Percentiles rank a stretch among this genome's conserved stretches.
phyloP scores from a whole-genome alignment of 495 filamentous ascomycete species.

The Trichoderma reesei region DNA sequence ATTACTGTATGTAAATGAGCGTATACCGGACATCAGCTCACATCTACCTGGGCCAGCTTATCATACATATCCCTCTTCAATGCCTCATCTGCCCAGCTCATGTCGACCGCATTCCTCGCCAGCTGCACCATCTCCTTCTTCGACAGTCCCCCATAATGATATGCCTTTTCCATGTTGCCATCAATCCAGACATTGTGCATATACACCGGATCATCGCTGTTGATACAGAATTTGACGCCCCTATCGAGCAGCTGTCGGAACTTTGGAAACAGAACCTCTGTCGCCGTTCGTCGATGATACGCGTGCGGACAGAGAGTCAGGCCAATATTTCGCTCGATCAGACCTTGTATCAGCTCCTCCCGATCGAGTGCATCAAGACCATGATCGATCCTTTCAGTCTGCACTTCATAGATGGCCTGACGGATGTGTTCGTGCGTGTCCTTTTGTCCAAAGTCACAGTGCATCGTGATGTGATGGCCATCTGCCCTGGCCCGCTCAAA shows the following conservation, averaged over 20 bases:
- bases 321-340: slow-evolving; percentile 25
- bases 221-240: slow-evolving; percentile 29
- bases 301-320: slow-evolving; percentile 35
- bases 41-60: slow-evolving; percentile 17
- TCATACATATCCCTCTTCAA: slow-evolving; percentile 18
- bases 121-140: slow-evolving; percentile 29
- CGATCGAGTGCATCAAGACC: slow-evolving; percentile 29
- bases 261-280: slow-evolving; percentile 30
- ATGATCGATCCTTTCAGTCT: slow-evolving; percentile 34
- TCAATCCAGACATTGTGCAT: slow-evolving; percentile 37
- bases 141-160: slow-evolving; percentile 24
- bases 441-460: slow-evolving; percentile 36
- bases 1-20: too few relatives aligned
- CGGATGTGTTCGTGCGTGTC: slow-evolving; percentile 30
- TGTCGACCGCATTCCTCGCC: slow-evolving; percentile 29
- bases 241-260: slow-evolving; percentile 27
- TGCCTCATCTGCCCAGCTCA: slow-evolving; percentile 29
- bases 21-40: not conserved
- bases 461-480: slow-evolving; percentile 32
- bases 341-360: slow-evolving; percentile 23
- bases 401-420: slow-evolving; percentile 27
- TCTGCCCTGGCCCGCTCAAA: slow-evolving; percentile 26
- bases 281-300: slow-evolving; percentile 30
- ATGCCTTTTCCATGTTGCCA: slow-evolving; percentile 33
- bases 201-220: slow-evolving; percentile 34